phyloP scores from a whole-genome alignment of 2,329 filamentous ascomycete genomes.

The Bimuria novae-zelandiae region DNA sequence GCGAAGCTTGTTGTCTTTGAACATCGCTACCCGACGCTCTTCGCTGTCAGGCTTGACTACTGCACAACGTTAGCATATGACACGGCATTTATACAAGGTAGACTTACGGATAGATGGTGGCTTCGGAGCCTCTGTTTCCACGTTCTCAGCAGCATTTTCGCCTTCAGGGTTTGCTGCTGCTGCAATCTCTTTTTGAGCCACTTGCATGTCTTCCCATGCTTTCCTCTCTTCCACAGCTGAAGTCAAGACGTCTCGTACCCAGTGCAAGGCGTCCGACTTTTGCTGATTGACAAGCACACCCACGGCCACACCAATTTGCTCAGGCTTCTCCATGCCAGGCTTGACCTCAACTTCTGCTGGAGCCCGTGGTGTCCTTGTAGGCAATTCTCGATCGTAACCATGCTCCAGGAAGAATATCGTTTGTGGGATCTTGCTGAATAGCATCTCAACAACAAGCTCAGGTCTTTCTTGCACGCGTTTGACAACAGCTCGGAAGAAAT shows the following conservation, averaged over 20 bases:
- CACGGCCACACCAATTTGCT: constrained; percentile 79
- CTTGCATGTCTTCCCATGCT: constrained; percentile 75
- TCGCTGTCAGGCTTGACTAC: constrained; percentile 64
- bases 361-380: constrained; percentile 67
- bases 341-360: constrained; percentile 85
- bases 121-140: constrained; percentile 39
- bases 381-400: constrained; percentile 80
- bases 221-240: constrained; percentile 73
- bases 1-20: constrained; percentile 86
- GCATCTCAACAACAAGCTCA: constrained; percentile 84
- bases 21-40: constrained; percentile 72
- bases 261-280: constrained; percentile 74
- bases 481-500: constrained; percentile 79
- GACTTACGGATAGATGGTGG: constrained; percentile 52
- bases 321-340: constrained; percentile 64
- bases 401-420: constrained; percentile 89
- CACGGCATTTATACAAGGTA: constrained; percentile 23
- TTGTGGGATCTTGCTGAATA: constrained; percentile 88
- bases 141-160: constrained; percentile 35
- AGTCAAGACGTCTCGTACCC: constrained; percentile 75
- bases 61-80: constrained; percentile 25
- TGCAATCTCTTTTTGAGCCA: constrained; percentile 56
- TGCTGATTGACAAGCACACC: constrained; percentile 79
- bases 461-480: constrained; percentile 86
- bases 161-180: constrained; percentile 36